phyloP scores from a whole-genome alignment of 2,329 filamentous ascomycete species.

The Cladosporium sp. region DNA sequence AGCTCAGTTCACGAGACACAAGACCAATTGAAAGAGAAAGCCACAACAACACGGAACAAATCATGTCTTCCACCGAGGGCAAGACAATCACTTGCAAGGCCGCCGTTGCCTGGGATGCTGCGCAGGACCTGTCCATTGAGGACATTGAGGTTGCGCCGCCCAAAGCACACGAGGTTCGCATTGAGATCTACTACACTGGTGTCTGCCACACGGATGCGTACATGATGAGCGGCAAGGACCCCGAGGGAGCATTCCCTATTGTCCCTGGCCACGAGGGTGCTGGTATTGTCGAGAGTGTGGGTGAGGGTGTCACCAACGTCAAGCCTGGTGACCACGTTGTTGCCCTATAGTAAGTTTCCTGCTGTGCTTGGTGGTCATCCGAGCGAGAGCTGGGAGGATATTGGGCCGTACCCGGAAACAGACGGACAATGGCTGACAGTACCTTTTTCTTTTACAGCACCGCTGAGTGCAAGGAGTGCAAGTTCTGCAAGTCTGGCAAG shows the following conservation, averaged over 20 bases:
- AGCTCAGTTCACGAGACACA: neutral
- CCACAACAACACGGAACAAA: conserved; percentile 19
- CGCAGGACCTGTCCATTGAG: conserved; percentile 84
- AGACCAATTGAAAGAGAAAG: conserved; percentile 14
- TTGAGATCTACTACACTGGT: conserved; percentile 95
- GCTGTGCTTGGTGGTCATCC: neutral
- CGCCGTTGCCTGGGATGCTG: conserved; percentile 95
- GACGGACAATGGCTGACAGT: neutral
- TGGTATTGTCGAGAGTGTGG: conserved; percentile 88
- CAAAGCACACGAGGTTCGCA: conserved; percentile 90
- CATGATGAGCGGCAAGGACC: conserved; percentile 93
- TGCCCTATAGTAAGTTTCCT: conserved; percentile 70
- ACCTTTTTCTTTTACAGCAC: conserved; percentile 60
- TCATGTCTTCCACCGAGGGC: conserved; percentile 46
- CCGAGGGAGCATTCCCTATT: conserved; percentile 89
- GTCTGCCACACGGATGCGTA: conserved; percentile 96
- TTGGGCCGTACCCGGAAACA: conserved; percentile 26
- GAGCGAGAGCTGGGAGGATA: conserved; percentile 8
- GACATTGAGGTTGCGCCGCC: conserved; percentile 90
- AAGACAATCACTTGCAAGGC: conserved; percentile 90
- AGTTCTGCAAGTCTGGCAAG: conserved; percentile 99
- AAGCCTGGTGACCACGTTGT: conserved; percentile 91
- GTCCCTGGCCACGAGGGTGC: conserved; percentile 89
- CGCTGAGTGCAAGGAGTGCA: conserved; percentile 95
- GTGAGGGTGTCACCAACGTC: conserved; percentile 91